phyloP scores from a whole-genome alignment of 2,329 filamentous ascomycete species.

The Lachnellula hyalina region DNA sequence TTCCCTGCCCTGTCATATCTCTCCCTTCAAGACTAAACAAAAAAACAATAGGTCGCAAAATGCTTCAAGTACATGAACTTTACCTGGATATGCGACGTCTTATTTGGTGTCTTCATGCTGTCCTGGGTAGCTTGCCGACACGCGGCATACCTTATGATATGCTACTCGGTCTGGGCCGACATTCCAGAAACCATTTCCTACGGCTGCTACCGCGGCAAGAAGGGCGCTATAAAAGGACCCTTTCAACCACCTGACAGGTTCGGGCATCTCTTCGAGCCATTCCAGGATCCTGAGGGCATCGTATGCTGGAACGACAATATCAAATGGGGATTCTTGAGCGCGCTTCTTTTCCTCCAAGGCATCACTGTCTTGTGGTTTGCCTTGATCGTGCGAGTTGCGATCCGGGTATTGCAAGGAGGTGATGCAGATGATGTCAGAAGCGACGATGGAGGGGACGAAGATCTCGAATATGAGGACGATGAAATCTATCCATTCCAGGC shows the following conservation, averaged over 20 bases:
- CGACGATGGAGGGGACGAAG: slow-evolving; percentile 73
- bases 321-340: slow-evolving; percentile 69
- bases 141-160: slow-evolving; percentile 70
- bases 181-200: slow-evolving; percentile 55
- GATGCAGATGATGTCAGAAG: slow-evolving; percentile 81
- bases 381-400: slow-evolving; percentile 80
- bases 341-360: slow-evolving; percentile 72
- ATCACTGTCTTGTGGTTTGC: slow-evolving; percentile 84
- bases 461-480: slow-evolving; percentile 39
- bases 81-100: slow-evolving; percentile 69
- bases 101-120: slow-evolving; percentile 80
- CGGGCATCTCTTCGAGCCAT: slow-evolving; percentile 66
- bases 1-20: neutral
- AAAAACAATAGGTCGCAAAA: slow-evolving; percentile 65
- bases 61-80: slow-evolving; percentile 86
- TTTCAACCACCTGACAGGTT: slow-evolving; percentile 45
- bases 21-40: neutral
- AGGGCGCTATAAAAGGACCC: slow-evolving; percentile 50
- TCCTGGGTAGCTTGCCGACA: slow-evolving; percentile 83
- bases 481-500: slow-evolving; percentile 6
- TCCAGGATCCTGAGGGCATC: slow-evolving; percentile 62
- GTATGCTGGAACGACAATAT: slow-evolving; percentile 77
- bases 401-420: slow-evolving; percentile 70
- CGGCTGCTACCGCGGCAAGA: slow-evolving; percentile 65
- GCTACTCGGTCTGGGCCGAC: slow-evolving; percentile 74